Evolutionary conservation across 1,284 basidiomycete genomes (phyloP), one percentile per base, ranked within the genome.

Genomic region (Hymenochaete sp.): DNA sequence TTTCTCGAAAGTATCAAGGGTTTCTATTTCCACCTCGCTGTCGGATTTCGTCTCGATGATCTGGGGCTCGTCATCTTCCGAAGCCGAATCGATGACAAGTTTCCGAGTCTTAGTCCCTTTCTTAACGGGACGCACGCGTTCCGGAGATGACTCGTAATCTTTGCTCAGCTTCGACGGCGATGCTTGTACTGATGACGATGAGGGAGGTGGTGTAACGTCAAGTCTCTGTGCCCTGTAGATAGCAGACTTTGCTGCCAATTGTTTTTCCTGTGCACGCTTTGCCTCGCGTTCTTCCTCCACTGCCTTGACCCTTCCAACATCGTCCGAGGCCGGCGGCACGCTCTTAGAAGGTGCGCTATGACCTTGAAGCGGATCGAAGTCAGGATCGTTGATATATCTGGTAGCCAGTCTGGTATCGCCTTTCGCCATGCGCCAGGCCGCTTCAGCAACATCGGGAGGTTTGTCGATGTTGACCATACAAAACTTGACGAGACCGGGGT

Each of bases 171-270:
- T n/a, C n/a, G n/a, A n/a, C n/a, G n/a, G 45, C 9, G 45, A 31
- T 18, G 41, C 25, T 26, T 52, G 54, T 14, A 54, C 52, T 41
- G 51, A 32, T 19, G 57, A 38, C 19, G 51, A 31, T 16, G 57
- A 3, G 53, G 57, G 33, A 48, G 45, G 35, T 61, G 60, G 18
- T 59, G 67, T 42, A 44, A 77, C 73, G 29, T 77, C 60, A 39
- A 64, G 62, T 28, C 67, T 59, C 47, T 80, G 74, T 52, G 79
- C 81, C 41, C 78, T 78, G 53, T 87, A 87, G 45, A 87, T 87
- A 58, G 77, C 69, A 9, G 83, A 87, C 57, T 76, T 80, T 59
- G 82, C 83, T 9, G 78, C 83, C 60, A 81, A 79, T 61, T 84
- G 80, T 57, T 70, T 78, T 46, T 68, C 69, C 27, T 77, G 75